Evolutionary conservation across 768 basidiomycete genomes (phyloP).

Genomic region (Termitomyces sp.): DNA sequence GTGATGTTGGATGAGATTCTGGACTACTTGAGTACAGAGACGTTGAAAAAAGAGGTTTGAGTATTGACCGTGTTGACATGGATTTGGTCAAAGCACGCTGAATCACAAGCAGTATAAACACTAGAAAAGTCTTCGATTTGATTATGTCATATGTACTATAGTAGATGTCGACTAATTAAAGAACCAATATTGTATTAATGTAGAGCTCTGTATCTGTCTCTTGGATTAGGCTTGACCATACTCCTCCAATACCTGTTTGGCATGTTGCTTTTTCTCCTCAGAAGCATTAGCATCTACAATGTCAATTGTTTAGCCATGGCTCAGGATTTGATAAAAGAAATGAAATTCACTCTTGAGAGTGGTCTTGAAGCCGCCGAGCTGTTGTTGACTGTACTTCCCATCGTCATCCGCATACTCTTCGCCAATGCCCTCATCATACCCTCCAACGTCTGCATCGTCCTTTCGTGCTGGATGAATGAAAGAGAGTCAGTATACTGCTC

Average conservation of each 20-base stretch:
- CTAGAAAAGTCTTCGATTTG: too few relatives aligned
- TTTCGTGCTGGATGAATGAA: neutral
- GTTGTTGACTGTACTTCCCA: neutral
- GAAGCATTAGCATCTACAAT: neutral
- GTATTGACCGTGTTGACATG: too few relatives aligned
- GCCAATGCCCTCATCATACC: neutral
- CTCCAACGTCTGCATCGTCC: neutral
- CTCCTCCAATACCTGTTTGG: neutral
- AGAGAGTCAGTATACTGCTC: too few relatives aligned
- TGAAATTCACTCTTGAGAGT: neutral
- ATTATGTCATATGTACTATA: too few relatives aligned
- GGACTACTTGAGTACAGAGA: neutral
- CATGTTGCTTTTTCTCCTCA: neutral
- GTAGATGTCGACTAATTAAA: too few relatives aligned
- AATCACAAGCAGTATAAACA: too few relatives aligned
- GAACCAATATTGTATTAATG: too few relatives aligned
- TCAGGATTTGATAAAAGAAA: too few relatives aligned
- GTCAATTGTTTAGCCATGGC: too few relatives aligned
- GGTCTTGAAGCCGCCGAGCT: neutral
- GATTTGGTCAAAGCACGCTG: too few relatives aligned
- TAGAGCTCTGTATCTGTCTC: too few relatives aligned
- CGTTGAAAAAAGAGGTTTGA: neutral
- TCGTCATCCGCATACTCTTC: neutral
- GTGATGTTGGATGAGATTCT: neutral
- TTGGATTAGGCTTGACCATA: too few relatives aligned